phyloP scores from a whole-genome alignment of 129 eudicot species.

The Lactuca sativa region DNA sequence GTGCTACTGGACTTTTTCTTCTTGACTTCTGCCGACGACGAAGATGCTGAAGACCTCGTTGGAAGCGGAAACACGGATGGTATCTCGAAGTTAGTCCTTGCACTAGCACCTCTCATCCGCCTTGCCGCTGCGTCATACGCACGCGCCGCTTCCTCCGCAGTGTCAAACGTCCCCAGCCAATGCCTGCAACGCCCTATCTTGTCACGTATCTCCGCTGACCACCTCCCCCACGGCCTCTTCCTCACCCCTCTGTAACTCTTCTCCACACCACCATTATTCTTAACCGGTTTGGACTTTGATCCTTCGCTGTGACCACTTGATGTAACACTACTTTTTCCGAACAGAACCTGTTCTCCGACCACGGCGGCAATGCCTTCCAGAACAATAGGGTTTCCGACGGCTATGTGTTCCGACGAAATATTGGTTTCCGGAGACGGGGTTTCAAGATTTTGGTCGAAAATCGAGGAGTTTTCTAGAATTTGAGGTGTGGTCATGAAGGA shows the following conservation, averaged over 20 bases:
- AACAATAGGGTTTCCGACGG: conserved; percentile 1
- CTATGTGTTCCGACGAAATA: background rate
- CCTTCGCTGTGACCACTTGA: background rate
- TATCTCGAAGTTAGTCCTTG: conserved; percentile 66
- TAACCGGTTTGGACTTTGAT: background rate
- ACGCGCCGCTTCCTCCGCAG: conserved; percentile 89
- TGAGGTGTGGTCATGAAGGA: background rate
- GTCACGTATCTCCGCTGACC: conserved; percentile 98
- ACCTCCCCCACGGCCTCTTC: conserved; percentile 94
- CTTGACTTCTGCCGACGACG: background rate
- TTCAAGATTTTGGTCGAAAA: conserved; percentile 2
- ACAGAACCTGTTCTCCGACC: conserved; percentile 63
- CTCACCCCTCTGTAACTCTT: conserved; percentile 81
- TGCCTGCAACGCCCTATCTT: conserved; percentile 82
- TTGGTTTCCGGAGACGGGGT: background rate
- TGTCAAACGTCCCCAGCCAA: conserved; percentile 94
- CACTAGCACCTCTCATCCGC: conserved; percentile 72
- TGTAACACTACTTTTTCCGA: conserved; percentile 17
- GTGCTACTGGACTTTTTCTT: conserved; percentile 4
- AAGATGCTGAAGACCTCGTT: background rate
- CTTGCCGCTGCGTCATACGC: conserved; percentile 94
- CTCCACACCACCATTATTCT: background rate
- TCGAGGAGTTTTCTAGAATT: background rate
- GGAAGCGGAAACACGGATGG: conserved; percentile 54
- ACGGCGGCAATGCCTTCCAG: conserved; percentile 92